Percentiles rank a stretch among this genome's conserved stretches.
phyloP scores from a whole-genome alignment of 805 yeast species.

The Zygoascus biomembranicola region DNA sequence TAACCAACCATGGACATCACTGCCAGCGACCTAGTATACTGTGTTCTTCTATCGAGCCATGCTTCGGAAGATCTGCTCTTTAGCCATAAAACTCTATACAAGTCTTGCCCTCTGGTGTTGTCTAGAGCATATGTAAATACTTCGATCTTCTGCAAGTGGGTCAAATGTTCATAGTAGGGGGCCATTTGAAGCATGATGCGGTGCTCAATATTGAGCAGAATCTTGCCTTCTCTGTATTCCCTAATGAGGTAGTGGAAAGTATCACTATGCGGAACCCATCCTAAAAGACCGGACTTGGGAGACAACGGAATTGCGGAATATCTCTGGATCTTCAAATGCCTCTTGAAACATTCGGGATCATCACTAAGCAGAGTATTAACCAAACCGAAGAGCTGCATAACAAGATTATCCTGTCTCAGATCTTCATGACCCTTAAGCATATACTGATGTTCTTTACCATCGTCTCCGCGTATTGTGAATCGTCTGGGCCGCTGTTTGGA shows the following conservation, averaged over 20 bases:
- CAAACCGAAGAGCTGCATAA: conserved; percentile 94
- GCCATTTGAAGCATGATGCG: conserved; percentile 97
- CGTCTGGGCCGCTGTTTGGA: conserved; percentile 96
- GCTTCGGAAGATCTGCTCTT: conserved; percentile 94
- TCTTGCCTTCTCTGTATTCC: conserved; percentile 88
- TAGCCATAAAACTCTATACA: conserved; percentile 92
- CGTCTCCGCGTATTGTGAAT: conserved; percentile 71
- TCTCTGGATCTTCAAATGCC: conserved; percentile 88
- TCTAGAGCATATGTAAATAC: conserved; percentile 94
- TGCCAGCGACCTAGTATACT: conserved; percentile 91
- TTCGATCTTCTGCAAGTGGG: conserved; percentile 86
- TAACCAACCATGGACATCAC: conserved; percentile 99
- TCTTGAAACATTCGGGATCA: conserved; percentile 92
- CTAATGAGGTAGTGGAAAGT: conserved; percentile 90
- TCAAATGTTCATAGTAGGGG: conserved; percentile 86
- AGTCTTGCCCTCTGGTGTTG: conserved; percentile 92
- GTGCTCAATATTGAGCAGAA: conserved; percentile 85
- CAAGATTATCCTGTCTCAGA: conserved; percentile 93
- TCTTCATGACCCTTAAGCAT: conserved; percentile 93
- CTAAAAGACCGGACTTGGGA: conserved; percentile 91
- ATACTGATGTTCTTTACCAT: conserved; percentile 84
- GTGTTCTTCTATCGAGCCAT: conserved; percentile 95
- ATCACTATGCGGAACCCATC: conserved; percentile 97
- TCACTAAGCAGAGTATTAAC: conserved; percentile 83
- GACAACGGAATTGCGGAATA: conserved; percentile 93